A percentile compares a stretch with the other conserved stretches of the same genome.
phyloP scores from a whole-genome alignment of 1,284 basidiomycete genomes.

The Stereum hirsutum region DNA sequence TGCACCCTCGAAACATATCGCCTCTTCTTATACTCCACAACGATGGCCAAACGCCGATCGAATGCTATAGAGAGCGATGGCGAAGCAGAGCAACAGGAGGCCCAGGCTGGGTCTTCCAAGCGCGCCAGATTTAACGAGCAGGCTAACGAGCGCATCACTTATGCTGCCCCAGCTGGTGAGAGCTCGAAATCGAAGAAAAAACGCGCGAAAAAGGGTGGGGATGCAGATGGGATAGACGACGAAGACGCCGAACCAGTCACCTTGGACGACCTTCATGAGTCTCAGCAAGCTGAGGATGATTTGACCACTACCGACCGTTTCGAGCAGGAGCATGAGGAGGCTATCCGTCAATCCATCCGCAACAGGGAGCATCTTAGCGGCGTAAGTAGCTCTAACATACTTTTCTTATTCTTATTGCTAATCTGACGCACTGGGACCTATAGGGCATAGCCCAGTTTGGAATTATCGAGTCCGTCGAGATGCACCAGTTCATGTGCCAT shows the following conservation, averaged over 20 bases:
- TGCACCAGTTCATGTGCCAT: constrained; percentile 98
- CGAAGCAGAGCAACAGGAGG: constrained; percentile 16
- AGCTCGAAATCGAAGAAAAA: constrained; percentile 15
- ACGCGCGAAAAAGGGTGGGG: constrained; percentile 21
- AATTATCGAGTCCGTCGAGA: constrained; percentile 79
- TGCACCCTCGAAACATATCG: no score
- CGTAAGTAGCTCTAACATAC: constrained; percentile 27
- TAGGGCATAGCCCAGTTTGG: constrained; percentile 78
- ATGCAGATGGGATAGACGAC: constrained; percentile 16
- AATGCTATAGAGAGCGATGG: constrained; percentile 25
- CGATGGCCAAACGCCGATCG: constrained; percentile 31
- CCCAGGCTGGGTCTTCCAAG: constrained; percentile 25
- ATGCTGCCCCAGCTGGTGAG: constrained; percentile 11
- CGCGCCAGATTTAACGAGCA: constrained; percentile 31
- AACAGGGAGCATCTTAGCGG: constrained; percentile 44
- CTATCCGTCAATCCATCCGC: constrained; percentile 45
- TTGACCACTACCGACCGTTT: constrained; percentile 49
- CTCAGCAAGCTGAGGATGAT: constrained; percentile 24
- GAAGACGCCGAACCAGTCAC: constrained; percentile 17
- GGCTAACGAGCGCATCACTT: constrained; percentile 26
- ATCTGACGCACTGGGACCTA: constrained; percentile 2
- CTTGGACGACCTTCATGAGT: background rate
- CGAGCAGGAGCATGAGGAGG: constrained; percentile 47
- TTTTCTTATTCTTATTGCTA: background rate
- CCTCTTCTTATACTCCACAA: no score